Conservation (phyloP, 495 filamentous ascomycete species). For the Cladorrhinum samala region DNA sequence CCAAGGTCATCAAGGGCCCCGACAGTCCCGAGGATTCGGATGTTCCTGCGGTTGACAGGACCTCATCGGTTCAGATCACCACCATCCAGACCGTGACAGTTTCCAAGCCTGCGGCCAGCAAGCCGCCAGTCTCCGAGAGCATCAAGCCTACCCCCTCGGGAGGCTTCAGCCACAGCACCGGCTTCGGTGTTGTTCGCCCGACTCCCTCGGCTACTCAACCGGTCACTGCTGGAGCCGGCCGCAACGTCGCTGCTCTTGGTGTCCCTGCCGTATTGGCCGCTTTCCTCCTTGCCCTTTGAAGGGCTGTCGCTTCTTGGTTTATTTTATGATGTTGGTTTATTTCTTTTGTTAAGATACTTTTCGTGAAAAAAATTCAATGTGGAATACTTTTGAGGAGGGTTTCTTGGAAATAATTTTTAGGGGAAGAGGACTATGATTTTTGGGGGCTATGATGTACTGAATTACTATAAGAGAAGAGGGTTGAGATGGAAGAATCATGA, state of each 20-base stretch:
- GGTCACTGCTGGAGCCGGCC: slow-evolving; percentile 24
- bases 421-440: too few species aligned
- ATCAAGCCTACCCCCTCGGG: slow-evolving; percentile 7
- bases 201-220: slow-evolving; percentile 6
- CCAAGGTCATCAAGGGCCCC: background rate
- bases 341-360: slow-evolving; percentile 1
- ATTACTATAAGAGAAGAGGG: too few species aligned
- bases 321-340: background rate
- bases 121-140: background rate
- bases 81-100: slow-evolving; percentile 15
- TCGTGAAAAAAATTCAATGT: background rate
- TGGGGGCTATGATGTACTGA: too few species aligned
- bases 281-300: slow-evolving; percentile 19
- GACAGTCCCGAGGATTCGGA: background rate
- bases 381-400: background rate
- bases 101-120: slow-evolving; percentile 12
- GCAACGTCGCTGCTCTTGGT: slow-evolving; percentile 20
- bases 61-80: background rate
- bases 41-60: background rate
- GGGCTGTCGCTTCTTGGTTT: background rate
- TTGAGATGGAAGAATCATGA: too few species aligned
- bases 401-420: background rate
- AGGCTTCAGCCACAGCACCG: slow-evolving; percentile 6
- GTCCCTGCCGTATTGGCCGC: slow-evolving; percentile 20
- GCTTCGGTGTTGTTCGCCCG: background rate